Percentiles rank a stretch among this genome's conserved stretches.
Conservation (phyloP, 2,329 filamentous ascomycete species). For the Paecilomyces fulvus region DNA sequence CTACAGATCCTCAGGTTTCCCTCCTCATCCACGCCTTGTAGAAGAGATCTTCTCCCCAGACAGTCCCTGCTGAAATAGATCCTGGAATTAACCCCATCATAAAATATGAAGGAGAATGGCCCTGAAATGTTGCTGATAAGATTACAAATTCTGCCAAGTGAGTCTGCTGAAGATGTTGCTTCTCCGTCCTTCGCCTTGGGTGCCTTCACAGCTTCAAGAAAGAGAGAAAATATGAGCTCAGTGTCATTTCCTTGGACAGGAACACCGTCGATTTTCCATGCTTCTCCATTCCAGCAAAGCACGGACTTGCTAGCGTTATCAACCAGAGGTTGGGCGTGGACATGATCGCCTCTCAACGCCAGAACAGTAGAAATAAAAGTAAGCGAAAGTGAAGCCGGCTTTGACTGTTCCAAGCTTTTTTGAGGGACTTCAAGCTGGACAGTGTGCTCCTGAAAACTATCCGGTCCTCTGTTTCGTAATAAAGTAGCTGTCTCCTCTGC, state of each 20-base stretch:
- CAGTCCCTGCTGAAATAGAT: slow-evolving; percentile 82
- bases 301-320: slow-evolving; percentile 51
- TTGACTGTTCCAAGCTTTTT: neutral
- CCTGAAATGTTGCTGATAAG: slow-evolving; percentile 60
- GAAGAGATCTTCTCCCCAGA: slow-evolving; percentile 74
- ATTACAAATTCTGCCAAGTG: slow-evolving; percentile 24
- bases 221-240: slow-evolving; percentile 54
- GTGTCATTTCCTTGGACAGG: slow-evolving; percentile 68
- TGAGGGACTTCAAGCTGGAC: slow-evolving; percentile 10
- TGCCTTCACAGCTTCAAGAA: slow-evolving; percentile 39
- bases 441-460: slow-evolving; percentile 30
- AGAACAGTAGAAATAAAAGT: slow-evolving; percentile 77
- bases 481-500: slow-evolving; percentile 24
- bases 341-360: slow-evolving; percentile 67
- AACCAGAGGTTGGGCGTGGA: slow-evolving; percentile 65
- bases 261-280: slow-evolving; percentile 63
- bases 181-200: neutral
- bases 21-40: slow-evolving; percentile 46
- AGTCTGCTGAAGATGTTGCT: slow-evolving; percentile 4
- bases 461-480: slow-evolving; percentile 36
- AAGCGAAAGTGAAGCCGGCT: slow-evolving; percentile 37
- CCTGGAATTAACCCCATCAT: slow-evolving; percentile 52
- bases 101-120: slow-evolving; percentile 84
- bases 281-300: slow-evolving; percentile 96
- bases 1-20: slow-evolving; percentile 59